Evolutionary conservation across 2,329 filamentous ascomycete species (phyloP).

Genomic region (Monosporascus sp.): DNA sequence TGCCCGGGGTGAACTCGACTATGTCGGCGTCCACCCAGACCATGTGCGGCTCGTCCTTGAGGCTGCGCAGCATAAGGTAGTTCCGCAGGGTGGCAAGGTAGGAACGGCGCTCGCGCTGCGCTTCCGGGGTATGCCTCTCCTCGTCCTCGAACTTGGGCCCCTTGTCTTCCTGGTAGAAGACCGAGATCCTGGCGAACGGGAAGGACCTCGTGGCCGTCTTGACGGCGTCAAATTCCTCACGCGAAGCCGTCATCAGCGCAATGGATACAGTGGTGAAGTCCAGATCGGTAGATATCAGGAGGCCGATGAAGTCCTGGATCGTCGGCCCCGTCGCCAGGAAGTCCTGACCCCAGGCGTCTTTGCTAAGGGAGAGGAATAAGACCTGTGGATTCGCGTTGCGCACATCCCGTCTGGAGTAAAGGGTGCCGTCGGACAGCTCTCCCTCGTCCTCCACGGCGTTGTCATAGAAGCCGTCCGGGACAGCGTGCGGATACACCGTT

Average conservation of each 20-base stretch:
- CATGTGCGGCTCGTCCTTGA: constrained; percentile 27
- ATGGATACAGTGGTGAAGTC: constrained; percentile 20
- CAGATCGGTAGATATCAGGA: constrained; percentile 20
- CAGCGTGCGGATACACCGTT: background rate
- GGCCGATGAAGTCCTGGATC: constrained; percentile 23
- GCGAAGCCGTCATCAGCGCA: constrained; percentile 22
- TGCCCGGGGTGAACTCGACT: constrained; percentile 23
- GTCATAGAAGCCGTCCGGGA: background rate
- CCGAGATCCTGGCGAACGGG: constrained; percentile 19
- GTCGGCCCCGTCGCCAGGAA: constrained; percentile 20
- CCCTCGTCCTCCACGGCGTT: background rate
- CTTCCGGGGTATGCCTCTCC: constrained; percentile 15
- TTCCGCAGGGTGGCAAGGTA: constrained; percentile 26
- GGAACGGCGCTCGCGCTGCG: constrained; percentile 20
- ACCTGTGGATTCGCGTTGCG: constrained; percentile 10
- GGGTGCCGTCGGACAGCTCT: background rate
- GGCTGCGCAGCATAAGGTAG: constrained; percentile 25
- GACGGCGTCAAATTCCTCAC: constrained; percentile 19
- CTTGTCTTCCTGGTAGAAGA: constrained; percentile 16
- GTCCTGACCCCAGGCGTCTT: constrained; percentile 24
- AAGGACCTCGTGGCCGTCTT: constrained; percentile 13
- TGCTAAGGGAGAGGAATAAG: constrained; percentile 20
- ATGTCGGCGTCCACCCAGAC: constrained; percentile 32
- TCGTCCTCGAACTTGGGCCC: constrained; percentile 11
- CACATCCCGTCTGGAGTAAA: background rate